Percentiles rank a stretch among this genome's conserved stretches.
Evolutionary conservation across 2,329 filamentous ascomycete species (phyloP).

Genomic region (Aspergillus jensenii): DNA sequence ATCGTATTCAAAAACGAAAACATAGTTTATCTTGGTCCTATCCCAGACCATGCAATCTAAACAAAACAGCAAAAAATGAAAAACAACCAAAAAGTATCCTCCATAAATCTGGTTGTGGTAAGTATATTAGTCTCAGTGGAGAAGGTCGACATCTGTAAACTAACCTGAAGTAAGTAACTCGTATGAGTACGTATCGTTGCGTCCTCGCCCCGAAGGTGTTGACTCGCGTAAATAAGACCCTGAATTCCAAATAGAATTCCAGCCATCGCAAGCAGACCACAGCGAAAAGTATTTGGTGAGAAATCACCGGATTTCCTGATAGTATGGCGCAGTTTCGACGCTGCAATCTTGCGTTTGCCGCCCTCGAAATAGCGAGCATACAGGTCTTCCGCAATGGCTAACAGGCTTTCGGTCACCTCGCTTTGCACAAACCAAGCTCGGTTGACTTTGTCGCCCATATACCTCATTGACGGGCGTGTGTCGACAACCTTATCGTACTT

Average conservation of each 20-base stretch:
- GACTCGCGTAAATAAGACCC: conserved; percentile 60
- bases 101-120: conserved; percentile 70
- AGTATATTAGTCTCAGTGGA: neutral
- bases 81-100: conserved; percentile 82
- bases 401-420: conserved; percentile 76
- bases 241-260: conserved; percentile 67
- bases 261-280: conserved; percentile 66
- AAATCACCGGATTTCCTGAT: conserved; percentile 59
- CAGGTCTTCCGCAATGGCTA: conserved; percentile 80
- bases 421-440: conserved; percentile 89
- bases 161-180: conserved; percentile 67
- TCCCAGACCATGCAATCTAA: conserved; percentile 83
- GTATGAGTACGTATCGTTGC: conserved; percentile 53
- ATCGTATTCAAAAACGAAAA: conserved; percentile 96
- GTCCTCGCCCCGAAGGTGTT: conserved; percentile 54
- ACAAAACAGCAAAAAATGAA: conserved; percentile 81
- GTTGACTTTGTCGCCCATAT: conserved; percentile 89
- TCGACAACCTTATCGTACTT: conserved; percentile 94
- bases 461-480: conserved; percentile 72
- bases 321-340: conserved; percentile 78
- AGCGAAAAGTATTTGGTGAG: conserved; percentile 59
- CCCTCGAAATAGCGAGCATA: conserved; percentile 94
- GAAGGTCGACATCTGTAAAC: conserved; percentile 16
- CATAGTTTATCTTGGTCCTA: conserved; percentile 85
- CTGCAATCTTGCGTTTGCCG: conserved; percentile 88